These are phyloP conservation scores for Ascodesmis nigricans DNA, from an alignment of 495 filamentous ascomycete species.

Conservation along the genomic window DNA sequence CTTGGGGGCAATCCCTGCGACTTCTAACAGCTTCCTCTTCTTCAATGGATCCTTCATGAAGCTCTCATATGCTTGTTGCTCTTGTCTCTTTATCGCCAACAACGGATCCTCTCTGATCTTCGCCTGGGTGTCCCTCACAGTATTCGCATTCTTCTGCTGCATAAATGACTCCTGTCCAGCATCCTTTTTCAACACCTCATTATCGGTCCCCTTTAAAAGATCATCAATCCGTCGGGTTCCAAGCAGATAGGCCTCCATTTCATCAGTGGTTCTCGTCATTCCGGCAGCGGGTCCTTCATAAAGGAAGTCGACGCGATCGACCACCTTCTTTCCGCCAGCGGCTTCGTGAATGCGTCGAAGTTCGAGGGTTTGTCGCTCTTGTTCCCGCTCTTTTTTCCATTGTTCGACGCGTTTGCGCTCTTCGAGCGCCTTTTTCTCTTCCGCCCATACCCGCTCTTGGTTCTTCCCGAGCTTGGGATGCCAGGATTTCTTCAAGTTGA, in stretches of 20 bases:
- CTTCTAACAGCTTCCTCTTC: slow-evolving; percentile 43
- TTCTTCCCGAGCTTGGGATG: slow-evolving; percentile 68
- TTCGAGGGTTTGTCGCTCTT: slow-evolving; percentile 83
- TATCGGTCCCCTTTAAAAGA: slow-evolving; percentile 63
- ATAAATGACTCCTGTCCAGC: slow-evolving; percentile 42
- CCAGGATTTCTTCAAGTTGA: slow-evolving; percentile 97
- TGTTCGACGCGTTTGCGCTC: slow-evolving; percentile 82
- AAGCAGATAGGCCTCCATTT: slow-evolving; percentile 81
- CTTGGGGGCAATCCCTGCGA: slow-evolving; percentile 24
- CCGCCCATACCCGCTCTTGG: slow-evolving; percentile 60
- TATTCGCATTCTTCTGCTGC: slow-evolving; percentile 32
- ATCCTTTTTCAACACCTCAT: slow-evolving; percentile 61
- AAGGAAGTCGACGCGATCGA: slow-evolving; percentile 90
- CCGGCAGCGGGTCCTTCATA: slow-evolving; percentile 71
- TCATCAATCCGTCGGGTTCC: slow-evolving; percentile 82
- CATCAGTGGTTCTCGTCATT: slow-evolving; percentile 61
- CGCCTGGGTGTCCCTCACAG: slow-evolving; percentile 47
- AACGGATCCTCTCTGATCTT: slow-evolving; percentile 83
- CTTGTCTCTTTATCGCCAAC: slow-evolving; percentile 73
- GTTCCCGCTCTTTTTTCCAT: slow-evolving; percentile 71
- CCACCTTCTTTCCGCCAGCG: slow-evolving; percentile 51
- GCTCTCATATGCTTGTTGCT: slow-evolving; percentile 74
- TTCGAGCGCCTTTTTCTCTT: slow-evolving; percentile 81
- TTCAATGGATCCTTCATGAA: slow-evolving; percentile 67
- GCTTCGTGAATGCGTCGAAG: slow-evolving; percentile 76